Base-by-base conservation (phyloP, 2,329 filamentous ascomycete species). In the Metarhizium album region DNA sequence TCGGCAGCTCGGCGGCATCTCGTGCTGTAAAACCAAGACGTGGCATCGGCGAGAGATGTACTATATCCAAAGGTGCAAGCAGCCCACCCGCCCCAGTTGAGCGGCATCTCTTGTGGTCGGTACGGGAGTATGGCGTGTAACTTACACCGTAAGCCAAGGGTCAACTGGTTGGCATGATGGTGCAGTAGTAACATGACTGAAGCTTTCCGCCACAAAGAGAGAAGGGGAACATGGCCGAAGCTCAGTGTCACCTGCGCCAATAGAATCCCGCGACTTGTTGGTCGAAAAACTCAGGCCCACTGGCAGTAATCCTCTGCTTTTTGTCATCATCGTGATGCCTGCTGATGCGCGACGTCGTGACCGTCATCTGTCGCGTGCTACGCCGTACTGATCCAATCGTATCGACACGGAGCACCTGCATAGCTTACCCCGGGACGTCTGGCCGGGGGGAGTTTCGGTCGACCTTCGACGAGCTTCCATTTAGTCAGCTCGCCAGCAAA, bases 291-390 rank as follows among this genome's bases (percentile, higher is more conserved):
- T 3, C 35, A 37, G 35, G 13, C 35, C 13, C n/a, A 18, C 35
- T 1, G 35, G 13, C 35, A 14, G n/a, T n/a, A n/a, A n/a, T 6
- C 16, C 35, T 18, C 2, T 37, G 3, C 16, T 29, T 43, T 43
- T 43, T 43, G 40, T 43, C 11, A 43, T 43, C 40, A 43, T 43
- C 40, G 40, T 43, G 14, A 43, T 43, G 40, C 22, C 40, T 43
- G 49, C 54, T 24, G 38, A 22, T 49, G 18, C n/a, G 33, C 8
- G 45, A 24, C 48, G 59, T 56, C 53, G 58, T 55, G 57, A 52
- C 58, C 58, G 55, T 23, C 35, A 16, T 38, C 20, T 20, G n/a
- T n/a, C n/a, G n/a, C n/a, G n/a, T n/a, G n/a, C n/a, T n/a, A n/a
- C 22, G 42, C 45, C 45, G 35, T 46, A 47, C 52, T 33, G 51